Conservation (phyloP, 139 green algal genomes). For the Asterochloris erici region DNA sequence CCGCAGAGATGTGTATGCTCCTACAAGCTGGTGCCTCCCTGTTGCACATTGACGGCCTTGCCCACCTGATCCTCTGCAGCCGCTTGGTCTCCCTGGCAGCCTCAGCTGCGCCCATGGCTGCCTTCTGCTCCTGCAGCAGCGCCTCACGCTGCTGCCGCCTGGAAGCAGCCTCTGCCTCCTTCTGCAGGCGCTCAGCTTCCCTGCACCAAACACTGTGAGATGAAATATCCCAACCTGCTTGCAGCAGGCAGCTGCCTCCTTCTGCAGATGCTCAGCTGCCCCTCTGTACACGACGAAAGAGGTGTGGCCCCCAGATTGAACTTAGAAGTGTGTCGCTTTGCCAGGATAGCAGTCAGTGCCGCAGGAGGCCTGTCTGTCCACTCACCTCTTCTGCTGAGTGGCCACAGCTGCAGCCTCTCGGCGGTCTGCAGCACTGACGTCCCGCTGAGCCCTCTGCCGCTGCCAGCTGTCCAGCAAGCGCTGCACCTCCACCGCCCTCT, state of each 20-base stretch:
- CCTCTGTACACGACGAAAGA: too few species aligned
- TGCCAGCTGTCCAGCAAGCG: too few species aligned
- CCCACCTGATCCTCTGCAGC: neutral
- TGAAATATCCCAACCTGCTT: neutral
- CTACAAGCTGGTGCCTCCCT: neutral
- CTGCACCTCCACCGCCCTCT: too few species aligned
- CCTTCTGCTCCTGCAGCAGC: constrained; percentile 6
- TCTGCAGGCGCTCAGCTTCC: neutral
- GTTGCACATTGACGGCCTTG: neutral
- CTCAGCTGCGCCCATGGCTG: neutral
- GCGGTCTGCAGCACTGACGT: too few species aligned
- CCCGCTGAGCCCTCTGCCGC: too few species aligned
- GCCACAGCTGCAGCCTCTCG: too few species aligned
- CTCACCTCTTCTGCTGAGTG: neutral
- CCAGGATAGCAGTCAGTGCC: neutral
- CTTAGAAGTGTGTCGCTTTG: too few species aligned
- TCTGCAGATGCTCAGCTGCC: neutral
- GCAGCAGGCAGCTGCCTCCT: neutral
- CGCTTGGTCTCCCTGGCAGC: neutral
- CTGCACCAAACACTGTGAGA: neutral
- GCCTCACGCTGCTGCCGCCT: neutral
- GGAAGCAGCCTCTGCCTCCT: neutral
- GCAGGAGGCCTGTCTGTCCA: neutral
- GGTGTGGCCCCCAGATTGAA: too few species aligned
- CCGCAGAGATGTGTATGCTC: neutral